A percentile compares a stretch with the other conserved stretches of the same genome.
These are phyloP conservation scores for Aspergillus luchuensis DNA, from an alignment of 2,329 filamentous ascomycete genomes.

Conservation along the genomic window DNA sequence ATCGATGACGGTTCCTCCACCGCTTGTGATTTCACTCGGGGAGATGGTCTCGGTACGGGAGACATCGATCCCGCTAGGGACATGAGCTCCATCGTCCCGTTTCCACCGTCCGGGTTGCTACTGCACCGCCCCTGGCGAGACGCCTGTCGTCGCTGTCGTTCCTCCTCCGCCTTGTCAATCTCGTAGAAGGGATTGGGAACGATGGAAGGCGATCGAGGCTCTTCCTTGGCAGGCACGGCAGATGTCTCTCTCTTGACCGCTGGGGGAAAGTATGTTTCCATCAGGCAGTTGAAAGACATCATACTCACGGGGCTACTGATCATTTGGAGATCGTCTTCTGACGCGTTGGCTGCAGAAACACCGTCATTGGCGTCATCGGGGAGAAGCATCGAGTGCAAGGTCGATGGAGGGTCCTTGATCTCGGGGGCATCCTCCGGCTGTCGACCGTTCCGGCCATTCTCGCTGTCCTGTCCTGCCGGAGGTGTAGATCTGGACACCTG, in stretches of 20 bases:
- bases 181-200: conserved; percentile 39
- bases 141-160: conserved; percentile 10
- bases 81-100: conserved; percentile 8
- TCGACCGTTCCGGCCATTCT: conserved; percentile 5
- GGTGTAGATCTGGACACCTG: neutral
- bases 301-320: conserved; percentile 18
- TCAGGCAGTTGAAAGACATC: conserved; percentile 14
- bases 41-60: conserved; percentile 6
- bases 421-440: neutral
- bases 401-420: conserved; percentile 6
- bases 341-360: neutral
- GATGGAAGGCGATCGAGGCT: conserved; percentile 7
- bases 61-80: conserved; percentile 14
- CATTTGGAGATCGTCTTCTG: conserved; percentile 16
- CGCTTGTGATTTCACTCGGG: neutral
- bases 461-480: neutral
- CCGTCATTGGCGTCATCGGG: conserved; percentile 10
- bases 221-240: conserved; percentile 5
- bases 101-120: neutral
- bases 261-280: conserved; percentile 11
- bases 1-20: conserved; percentile 15
- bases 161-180: conserved; percentile 26
- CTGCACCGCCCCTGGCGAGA: conserved; percentile 10
- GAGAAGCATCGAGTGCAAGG: conserved; percentile 10
- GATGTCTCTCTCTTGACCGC: neutral